A percentile compares a stretch with the other conserved stretches of the same genome.
phyloP scores from a whole-genome alignment of 257 asterid species.

The Prunella vulgaris region DNA sequence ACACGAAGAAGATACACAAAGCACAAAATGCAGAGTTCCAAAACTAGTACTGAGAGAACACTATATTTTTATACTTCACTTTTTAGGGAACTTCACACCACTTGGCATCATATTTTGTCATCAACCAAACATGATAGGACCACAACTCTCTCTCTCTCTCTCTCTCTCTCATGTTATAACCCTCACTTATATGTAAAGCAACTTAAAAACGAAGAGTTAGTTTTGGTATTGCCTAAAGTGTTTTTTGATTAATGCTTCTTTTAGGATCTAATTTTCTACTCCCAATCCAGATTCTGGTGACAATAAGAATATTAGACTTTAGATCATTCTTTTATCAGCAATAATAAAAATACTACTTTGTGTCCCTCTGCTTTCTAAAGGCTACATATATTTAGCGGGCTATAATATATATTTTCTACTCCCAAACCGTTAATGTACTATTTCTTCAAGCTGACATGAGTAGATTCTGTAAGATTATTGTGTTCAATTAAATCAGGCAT shows the following conservation, averaged over 20 bases:
- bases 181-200: constrained; percentile 20
- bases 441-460: constrained; percentile 4
- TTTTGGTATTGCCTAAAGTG: constrained; percentile 15
- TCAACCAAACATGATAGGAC: constrained; percentile 30
- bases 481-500: constrained; percentile 6
- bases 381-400: background rate
- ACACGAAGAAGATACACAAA: constrained; percentile 61
- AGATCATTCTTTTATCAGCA: constrained; percentile 1
- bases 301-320: constrained; percentile 9
- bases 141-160: too few relatives aligned
- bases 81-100: constrained; percentile 56
- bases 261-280: constrained; percentile 10
- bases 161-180: background rate
- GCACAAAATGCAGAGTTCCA: constrained; percentile 74
- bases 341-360: background rate
- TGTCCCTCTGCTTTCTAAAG: constrained; percentile 11
- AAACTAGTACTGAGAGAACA: constrained; percentile 34
- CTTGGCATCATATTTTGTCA: constrained; percentile 36
- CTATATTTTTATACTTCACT: constrained; percentile 34
- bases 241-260: constrained; percentile 10
- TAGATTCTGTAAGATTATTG: constrained; percentile 12
- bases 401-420: background rate
- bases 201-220: constrained; percentile 17
- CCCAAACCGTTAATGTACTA: background rate
- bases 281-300: constrained; percentile 19